Evolutionary conservation across 176 grass and related monocot genomes (phyloP), one percentile per base, ranked within the genome.

Genomic region (Dactylis glomerata): DNA sequence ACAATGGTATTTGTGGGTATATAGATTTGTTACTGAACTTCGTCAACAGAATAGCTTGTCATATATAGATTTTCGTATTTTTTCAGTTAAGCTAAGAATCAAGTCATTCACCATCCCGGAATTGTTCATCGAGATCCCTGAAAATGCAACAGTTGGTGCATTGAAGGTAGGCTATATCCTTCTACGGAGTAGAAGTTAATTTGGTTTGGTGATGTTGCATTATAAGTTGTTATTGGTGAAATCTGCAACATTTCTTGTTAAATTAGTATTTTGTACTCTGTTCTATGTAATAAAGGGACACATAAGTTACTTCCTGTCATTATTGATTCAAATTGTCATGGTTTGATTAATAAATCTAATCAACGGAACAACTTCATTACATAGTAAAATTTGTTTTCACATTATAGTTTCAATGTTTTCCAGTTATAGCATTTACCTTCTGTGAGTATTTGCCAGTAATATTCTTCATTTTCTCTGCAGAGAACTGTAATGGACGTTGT

Each of bases 81-180:
- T 79, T 85, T 47, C 87, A 94, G 92, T 90, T 82, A 90, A 87
- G 61, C 30, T 86, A 73, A 76, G 81, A 59, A 87, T 89, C 65
- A 89, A 91, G 40, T 92, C 88, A 46, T 85, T 96, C 70, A 82
- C 75, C 23, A 83, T 94, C 24, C 92, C 89, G 3, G 92, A 94
- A 80, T 75, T 94, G 62, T 85, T 85, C 55, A 76, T 94, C 81
- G 89, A 91, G 61, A 84, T 92, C 79, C 89, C 87, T 85, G 87
- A 94, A 85, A 90, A 84, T 81, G 82, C 90, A 65, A 83, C 91
- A n/a, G 33, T 92, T 81, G 82, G 65, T 84, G 84, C 83, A n/a
- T 76, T 92, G n/a, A 95, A 92, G 81, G 90, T 74, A 74, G 7
- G 70, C 42, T 49, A 73, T 20, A 50, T 30, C 0, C 3, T 47